Conservation (phyloP, 2,329 filamentous ascomycete species). For the Talaromyces albobiverticillius region DNA sequence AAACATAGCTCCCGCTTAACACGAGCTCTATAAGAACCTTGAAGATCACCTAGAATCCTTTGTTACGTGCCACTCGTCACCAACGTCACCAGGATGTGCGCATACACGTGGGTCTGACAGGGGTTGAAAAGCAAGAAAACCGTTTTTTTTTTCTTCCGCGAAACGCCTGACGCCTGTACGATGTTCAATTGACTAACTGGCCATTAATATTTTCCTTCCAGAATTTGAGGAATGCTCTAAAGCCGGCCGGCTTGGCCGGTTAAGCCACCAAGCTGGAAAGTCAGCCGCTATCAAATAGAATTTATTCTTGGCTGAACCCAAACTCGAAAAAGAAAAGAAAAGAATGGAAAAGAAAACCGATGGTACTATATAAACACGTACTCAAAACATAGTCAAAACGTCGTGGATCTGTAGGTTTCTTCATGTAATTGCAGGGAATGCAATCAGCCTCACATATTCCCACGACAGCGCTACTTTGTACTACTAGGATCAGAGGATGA, state of each 20-base stretch:
- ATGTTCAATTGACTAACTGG: neutral
- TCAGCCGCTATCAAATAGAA: neutral
- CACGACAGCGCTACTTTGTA: neutral
- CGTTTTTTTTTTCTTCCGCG: neutral
- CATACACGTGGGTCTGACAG: conserved; percentile 10
- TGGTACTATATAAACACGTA: neutral
- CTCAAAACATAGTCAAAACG: neutral
- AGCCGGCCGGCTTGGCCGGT: neutral
- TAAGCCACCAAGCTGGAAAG: conserved; percentile 1
- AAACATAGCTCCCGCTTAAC: neutral
- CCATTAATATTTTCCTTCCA: neutral
- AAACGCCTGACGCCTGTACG: too few relatives aligned
- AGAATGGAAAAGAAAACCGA: neutral
- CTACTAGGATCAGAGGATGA: neutral
- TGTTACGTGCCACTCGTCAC: neutral
- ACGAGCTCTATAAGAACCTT: neutral
- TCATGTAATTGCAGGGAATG: neutral
- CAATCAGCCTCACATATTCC: conserved; percentile 1
- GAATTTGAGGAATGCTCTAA: neutral
- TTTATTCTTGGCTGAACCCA: neutral
- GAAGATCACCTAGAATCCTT: neutral
- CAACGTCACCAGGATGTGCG: neutral
- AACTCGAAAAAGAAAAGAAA: conserved; percentile 4
- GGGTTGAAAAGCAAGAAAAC: neutral
- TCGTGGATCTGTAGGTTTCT: neutral